phyloP scores from a whole-genome alignment of 1,284 basidiomycete species.

The Fomitopsis pinicola region DNA sequence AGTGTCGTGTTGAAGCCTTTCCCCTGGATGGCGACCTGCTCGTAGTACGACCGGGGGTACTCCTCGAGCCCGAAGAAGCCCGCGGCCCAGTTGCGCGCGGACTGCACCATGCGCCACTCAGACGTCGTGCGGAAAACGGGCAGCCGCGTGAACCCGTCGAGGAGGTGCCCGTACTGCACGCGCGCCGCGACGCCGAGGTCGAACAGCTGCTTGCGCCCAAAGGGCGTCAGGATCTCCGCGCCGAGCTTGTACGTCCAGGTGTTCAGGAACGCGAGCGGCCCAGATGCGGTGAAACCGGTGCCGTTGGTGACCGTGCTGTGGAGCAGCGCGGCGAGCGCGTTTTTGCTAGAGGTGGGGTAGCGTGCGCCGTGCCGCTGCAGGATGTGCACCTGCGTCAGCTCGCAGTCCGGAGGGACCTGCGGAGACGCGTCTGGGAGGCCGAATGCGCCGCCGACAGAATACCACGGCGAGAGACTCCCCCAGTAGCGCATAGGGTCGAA shows the following conservation, averaged over 20 bases:
- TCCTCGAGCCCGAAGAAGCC: slow-evolving; percentile 58
- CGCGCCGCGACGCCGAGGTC: slow-evolving; percentile 45
- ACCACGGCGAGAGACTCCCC: slow-evolving; percentile 58
- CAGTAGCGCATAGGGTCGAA: slow-evolving; percentile 33
- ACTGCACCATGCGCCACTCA: slow-evolving; percentile 50
- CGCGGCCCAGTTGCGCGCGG: slow-evolving; percentile 53
- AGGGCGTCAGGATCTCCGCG: slow-evolving; percentile 53
- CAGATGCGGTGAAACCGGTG: slow-evolving; percentile 36
- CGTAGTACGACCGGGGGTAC: slow-evolving; percentile 41
- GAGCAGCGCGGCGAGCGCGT: slow-evolving; percentile 38
- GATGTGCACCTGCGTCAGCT: slow-evolving; percentile 47
- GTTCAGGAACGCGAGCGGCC: slow-evolving; percentile 49
- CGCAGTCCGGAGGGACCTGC: slow-evolving; percentile 44
- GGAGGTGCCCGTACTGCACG: slow-evolving; percentile 52
- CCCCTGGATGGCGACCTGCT: slow-evolving; percentile 49
- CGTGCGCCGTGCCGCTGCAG: slow-evolving; percentile 54
- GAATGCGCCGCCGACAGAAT: slow-evolving; percentile 45
- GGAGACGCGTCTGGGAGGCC: slow-evolving; percentile 49
- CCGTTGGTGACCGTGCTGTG: slow-evolving; percentile 29
- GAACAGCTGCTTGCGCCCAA: slow-evolving; percentile 51
- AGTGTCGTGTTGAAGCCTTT: slow-evolving; percentile 54
- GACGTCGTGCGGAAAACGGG: slow-evolving; percentile 62
- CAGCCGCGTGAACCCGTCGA: slow-evolving; percentile 46
- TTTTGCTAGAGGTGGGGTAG: slow-evolving; percentile 42
- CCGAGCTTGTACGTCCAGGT: slow-evolving; percentile 52